Percentiles rank a stretch among this genome's conserved stretches.
These are phyloP conservation scores for Pleurotus djamor DNA, from an alignment of 768 basidiomycete species.

Conservation along the genomic window DNA sequence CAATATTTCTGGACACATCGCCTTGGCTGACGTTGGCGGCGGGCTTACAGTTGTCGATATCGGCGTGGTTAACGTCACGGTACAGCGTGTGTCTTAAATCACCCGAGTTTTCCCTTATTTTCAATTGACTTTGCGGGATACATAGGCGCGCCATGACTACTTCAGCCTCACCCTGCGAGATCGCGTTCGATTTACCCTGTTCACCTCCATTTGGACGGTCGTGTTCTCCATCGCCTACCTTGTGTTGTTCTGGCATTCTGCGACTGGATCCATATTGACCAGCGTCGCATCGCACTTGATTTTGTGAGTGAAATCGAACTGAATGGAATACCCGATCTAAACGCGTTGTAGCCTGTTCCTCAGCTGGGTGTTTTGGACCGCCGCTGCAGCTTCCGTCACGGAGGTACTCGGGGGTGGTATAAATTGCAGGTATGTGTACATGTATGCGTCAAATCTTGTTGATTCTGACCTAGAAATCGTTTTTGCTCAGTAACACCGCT, in stretches of 20 bases:
- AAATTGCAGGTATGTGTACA: constrained; percentile 54
- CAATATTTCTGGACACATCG: background rate
- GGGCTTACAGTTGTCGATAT: constrained; percentile 52
- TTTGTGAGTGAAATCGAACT: constrained; percentile 45
- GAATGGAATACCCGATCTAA: background rate
- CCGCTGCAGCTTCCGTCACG: constrained; percentile 72
- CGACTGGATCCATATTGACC: constrained; percentile 47
- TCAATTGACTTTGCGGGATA: background rate
- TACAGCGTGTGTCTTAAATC: constrained; percentile 38
- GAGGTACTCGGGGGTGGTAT: constrained; percentile 63
- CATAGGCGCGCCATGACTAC: constrained; percentile 42
- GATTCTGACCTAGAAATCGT: background rate
- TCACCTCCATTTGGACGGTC: constrained; percentile 73
- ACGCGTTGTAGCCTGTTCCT: constrained; percentile 47
- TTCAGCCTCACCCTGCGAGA: constrained; percentile 47
- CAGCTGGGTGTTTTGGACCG: constrained; percentile 80
- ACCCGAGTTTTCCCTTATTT: background rate
- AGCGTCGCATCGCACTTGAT: constrained; percentile 63
- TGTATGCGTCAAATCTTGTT: background rate
- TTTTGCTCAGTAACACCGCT: constrained; percentile 21
- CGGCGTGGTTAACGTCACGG: constrained; percentile 67
- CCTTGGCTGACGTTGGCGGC: background rate
- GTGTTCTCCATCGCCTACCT: constrained; percentile 50
- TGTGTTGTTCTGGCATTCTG: constrained; percentile 49
- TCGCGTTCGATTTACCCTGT: constrained; percentile 65